Conservation (phyloP, 2,329 filamentous ascomycete species). For the Neofusicoccum sp. region DNA sequence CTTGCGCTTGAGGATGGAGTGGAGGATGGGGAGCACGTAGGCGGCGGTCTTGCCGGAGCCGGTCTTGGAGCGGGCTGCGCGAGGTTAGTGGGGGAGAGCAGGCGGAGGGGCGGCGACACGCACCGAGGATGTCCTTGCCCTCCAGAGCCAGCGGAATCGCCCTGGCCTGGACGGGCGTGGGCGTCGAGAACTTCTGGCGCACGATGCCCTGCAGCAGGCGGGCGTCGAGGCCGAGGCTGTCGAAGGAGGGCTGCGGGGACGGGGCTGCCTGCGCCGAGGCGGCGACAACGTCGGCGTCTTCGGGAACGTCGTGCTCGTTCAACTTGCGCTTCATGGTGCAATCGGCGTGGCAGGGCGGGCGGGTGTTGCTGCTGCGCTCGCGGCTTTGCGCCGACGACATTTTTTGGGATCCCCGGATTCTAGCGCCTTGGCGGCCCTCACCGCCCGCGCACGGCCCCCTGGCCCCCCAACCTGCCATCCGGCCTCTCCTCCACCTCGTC, state of each 20-base stretch:
- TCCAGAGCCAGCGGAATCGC: conserved; percentile 86
- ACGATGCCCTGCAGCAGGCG: conserved; percentile 84
- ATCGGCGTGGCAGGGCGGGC: not conserved
- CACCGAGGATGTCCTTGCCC: conserved; percentile 80
- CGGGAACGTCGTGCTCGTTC: conserved; percentile 51
- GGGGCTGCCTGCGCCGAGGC: not conserved
- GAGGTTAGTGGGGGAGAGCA: conserved; percentile 26
- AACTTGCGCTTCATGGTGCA: conserved; percentile 49
- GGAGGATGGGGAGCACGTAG: conserved; percentile 86
- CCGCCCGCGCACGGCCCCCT: conserved; percentile 7
- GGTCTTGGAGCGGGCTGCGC: conserved; percentile 82
- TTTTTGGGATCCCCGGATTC: conserved; percentile 8
- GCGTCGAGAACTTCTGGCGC: conserved; percentile 79
- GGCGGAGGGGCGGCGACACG: conserved; percentile 5
- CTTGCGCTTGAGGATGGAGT: conserved; percentile 80
- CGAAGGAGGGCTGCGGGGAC: conserved; percentile 55
- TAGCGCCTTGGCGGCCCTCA: conserved; percentile 8
- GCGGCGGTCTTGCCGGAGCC: conserved; percentile 98
- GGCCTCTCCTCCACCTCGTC: not conserved
- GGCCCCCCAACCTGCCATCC: not conserved
- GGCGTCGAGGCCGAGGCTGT: conserved; percentile 77
- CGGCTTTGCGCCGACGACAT: conserved; percentile 1
- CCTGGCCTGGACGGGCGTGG: conserved; percentile 85
- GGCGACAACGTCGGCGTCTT: conserved; percentile 29
- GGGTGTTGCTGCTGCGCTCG: not conserved